Percentiles rank a stretch among this genome's conserved stretches.
Conservation (phyloP, 129 eudicot genomes). For the Flaveria trinervia region DNA sequence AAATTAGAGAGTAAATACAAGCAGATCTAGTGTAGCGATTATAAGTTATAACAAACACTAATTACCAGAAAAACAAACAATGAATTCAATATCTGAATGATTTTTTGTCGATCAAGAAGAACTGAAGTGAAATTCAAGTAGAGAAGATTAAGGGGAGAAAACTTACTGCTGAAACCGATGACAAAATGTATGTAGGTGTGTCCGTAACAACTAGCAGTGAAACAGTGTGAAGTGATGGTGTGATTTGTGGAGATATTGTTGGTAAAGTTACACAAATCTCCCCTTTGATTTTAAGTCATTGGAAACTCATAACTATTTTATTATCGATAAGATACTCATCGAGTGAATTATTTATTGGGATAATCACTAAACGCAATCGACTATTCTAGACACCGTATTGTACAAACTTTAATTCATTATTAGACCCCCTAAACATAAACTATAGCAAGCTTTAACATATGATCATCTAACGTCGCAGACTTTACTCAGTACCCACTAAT, state of each 20-base stretch:
- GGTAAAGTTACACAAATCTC: neutral
- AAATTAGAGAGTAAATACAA: conserved; percentile 5
- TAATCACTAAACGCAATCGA: too few relatives aligned
- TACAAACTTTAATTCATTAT: too few relatives aligned
- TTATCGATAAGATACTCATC: too few relatives aligned
- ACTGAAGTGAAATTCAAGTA: neutral
- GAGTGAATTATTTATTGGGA: too few relatives aligned
- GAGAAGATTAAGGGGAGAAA: neutral
- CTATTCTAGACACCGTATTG: too few relatives aligned
- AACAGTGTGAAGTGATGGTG: neutral
- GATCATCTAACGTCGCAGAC: too few relatives aligned
- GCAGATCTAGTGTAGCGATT: conserved; percentile 1
- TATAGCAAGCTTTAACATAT: too few relatives aligned
- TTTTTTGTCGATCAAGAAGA: neutral
- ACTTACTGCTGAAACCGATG: conserved; percentile 27
- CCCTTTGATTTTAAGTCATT: neutral
- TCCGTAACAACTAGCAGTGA: too few relatives aligned
- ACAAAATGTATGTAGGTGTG: neutral
- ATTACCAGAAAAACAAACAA: neutral
- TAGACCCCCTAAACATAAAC: too few relatives aligned
- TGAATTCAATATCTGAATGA: neutral
- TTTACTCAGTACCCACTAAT: too few relatives aligned
- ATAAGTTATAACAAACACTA: neutral
- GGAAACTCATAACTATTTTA: too few relatives aligned
- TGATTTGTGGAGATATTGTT: conserved; percentile 1